Base-by-base conservation (phyloP, 1,139 yeast species). In the Diutina mesorugosa region DNA sequence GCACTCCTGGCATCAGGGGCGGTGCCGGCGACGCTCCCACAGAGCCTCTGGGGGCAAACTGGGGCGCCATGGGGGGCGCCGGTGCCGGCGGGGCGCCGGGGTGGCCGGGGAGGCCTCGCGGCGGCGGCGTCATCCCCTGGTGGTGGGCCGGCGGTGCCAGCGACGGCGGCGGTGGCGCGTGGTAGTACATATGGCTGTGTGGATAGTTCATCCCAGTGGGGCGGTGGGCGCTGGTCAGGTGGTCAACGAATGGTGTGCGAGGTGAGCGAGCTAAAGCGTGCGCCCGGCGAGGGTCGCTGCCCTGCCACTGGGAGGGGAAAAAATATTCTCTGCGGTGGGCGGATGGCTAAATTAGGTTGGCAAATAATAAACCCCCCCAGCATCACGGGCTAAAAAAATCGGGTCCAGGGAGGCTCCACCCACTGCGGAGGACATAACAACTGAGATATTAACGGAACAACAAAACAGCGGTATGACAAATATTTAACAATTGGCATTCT, bases 131-230 rank as follows among this genome's bases (percentile, higher is more conserved):
- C 5, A 47, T 38, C 35, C 51, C 51, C 32, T 47, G 53, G 29
- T 32, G 53, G 29, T 30, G 41, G n/a, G 51, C 12, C 21, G 47
- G 47, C 32, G 32, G 35, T 41, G 14, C 18, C 51, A 29, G 53
- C 45, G 14, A 32, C 53, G 18, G 53, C n/a, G 41, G 26, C 35
- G 53, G 45, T 12, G 41, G 53, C 41, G 53, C 21, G 35, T 50
- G 32, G 45, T 50, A 50, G 35, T 50, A 50, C 45, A 50, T 32
- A 12, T 50, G 53, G 53, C 45, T 32, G 45, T 50, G 32, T 14
- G 30, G 53, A 18, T 50, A 50, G 32, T 50, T 50, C 53, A 50
- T 50, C 45, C 45, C 53, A 4, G 47, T 45, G 47, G 26, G 47
- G 47, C 26, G 41, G n/a, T 35, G 41, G 41, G 41, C 14, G n/a